phyloP scores from a whole-genome alignment of 306 rosid genomes.

The Ceratonia siliqua region DNA sequence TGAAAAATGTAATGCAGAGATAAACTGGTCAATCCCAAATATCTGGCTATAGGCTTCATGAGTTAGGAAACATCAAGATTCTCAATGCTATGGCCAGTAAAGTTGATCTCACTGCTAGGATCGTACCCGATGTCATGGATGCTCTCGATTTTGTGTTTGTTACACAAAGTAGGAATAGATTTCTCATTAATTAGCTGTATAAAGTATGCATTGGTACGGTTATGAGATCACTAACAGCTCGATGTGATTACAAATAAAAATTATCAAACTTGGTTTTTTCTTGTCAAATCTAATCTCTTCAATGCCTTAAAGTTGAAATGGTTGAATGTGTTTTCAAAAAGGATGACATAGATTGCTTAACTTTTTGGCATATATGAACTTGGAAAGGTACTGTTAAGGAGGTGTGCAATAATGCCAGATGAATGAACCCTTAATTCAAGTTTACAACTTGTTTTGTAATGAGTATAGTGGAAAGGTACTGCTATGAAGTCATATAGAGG shows the following conservation, averaged over 20 bases:
- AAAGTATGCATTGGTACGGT: background rate
- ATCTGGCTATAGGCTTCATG: constrained; percentile 33
- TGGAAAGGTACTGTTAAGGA: constrained; percentile 29
- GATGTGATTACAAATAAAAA: constrained; percentile 11
- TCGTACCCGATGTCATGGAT: background rate
- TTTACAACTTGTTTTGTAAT: constrained; percentile 24
- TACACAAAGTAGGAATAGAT: too few relatives aligned
- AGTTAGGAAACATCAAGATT: constrained; percentile 4
- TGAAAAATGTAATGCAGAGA: constrained; percentile 12
- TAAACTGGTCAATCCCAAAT: constrained; percentile 31
- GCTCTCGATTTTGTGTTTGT: too few relatives aligned
- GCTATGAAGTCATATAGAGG: constrained; percentile 29
- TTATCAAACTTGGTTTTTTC: background rate
- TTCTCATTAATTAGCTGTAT: background rate
- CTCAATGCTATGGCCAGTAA: background rate
- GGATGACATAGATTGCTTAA: constrained; percentile 41
- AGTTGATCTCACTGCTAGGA: constrained; percentile 15
- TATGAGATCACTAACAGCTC: constrained; percentile 25
- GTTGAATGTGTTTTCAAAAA: background rate
- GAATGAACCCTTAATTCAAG: constrained; percentile 36
- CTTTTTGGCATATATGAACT: constrained; percentile 44
- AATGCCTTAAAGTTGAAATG: constrained; percentile 24
- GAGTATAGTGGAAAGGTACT: background rate
- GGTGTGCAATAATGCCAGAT: constrained; percentile 39
- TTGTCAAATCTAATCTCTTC: constrained; percentile 22